Evolutionary conservation across 495 filamentous ascomycete species (phyloP), one percentile per base, ranked within the genome.

Genomic region (Staphylotrichum tortipilum): DNA sequence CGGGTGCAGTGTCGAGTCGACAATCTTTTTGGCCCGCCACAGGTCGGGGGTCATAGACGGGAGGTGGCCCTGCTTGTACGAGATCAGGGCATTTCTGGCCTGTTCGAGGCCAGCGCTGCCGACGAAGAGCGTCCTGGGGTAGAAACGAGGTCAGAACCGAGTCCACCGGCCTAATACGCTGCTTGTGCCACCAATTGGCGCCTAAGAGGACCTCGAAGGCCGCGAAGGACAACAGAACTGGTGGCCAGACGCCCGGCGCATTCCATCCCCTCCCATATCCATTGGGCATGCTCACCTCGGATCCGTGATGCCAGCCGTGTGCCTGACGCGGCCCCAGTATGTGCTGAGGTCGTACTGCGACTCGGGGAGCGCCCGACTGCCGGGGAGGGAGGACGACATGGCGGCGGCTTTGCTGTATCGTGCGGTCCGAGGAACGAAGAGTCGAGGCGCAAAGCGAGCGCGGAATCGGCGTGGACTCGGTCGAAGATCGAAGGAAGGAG

Each of bases 1-100:
- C 38, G 92, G 92, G 66, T 98, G 92, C 47, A 98, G 65, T 7
- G 92, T 97, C 38, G 94, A 90, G 68, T 98, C 92, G 19, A 95
- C 82, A 49, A 95, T 80, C 75, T 96, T 95, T 78, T 98, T 98
- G 30, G 92, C 92, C 51, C 74, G 75, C 92, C 92, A 98, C 57
- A 97, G 66, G 56, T 95, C 86, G 8, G 89, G 83, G 7, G 83
- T 94, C 89, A 97, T 95, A 21, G 68, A 63, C 47, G 76, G 75
- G 47, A 86, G 72, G 57, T 84, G 73, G 50, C 86, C 88, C 55
- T 78, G 74, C 73, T 96, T 97, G 70, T 95, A 98, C 15, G 75
- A 71, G 8, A 83, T 68, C 37, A 98, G 72, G 35, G 91, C 67
- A 39, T 67, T 66, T 64, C 94, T 96, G 38, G 92, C 88, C 66